These are phyloP conservation scores for Pichia paraexigua DNA, from an alignment of 805 yeast genomes.

Conservation along the genomic window DNA sequence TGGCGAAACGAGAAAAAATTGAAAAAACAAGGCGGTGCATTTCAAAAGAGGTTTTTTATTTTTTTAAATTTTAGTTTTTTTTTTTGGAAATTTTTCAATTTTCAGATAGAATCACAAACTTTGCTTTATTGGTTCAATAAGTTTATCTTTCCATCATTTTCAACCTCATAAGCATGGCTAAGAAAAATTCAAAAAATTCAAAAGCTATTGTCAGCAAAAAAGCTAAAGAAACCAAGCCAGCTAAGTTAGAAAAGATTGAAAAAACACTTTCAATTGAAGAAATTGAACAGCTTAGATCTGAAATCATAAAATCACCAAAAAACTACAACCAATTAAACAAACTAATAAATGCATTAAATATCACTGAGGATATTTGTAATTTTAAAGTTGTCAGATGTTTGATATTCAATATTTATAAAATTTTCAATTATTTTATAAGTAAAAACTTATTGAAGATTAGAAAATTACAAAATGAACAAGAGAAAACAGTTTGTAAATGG, in stretches of 20 bases:
- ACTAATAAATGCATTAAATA: slow-evolving; percentile 35
- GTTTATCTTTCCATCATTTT: background rate
- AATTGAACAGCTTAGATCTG: slow-evolving; percentile 20
- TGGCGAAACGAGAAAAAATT: background rate
- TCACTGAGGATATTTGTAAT: slow-evolving; percentile 21
- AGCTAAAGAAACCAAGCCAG: background rate
- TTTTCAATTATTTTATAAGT: slow-evolving; percentile 42
- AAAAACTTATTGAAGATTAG: slow-evolving; percentile 33
- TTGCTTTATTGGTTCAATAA: background rate
- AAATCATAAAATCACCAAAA: slow-evolving; percentile 37
- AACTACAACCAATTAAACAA: slow-evolving; percentile 47
- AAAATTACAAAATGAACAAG: slow-evolving; percentile 32
- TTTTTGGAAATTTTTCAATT: background rate
- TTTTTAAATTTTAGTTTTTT: background rate
- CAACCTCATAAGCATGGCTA: background rate
- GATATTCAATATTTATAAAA: slow-evolving; percentile 34
- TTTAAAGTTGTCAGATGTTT: slow-evolving; percentile 29
- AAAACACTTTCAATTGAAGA: slow-evolving; percentile 13
- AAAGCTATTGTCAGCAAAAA: background rate
- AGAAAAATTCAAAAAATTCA: background rate
- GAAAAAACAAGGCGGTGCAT: slow-evolving; percentile 8
- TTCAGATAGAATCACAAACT: too few relatives aligned
- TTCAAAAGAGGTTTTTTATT: slow-evolving; percentile 1
- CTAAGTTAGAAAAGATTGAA: background rate
- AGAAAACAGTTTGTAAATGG: slow-evolving; percentile 54